Conservation (phyloP, 179 eudicot species). For the Heliamphora pulchella region DNA sequence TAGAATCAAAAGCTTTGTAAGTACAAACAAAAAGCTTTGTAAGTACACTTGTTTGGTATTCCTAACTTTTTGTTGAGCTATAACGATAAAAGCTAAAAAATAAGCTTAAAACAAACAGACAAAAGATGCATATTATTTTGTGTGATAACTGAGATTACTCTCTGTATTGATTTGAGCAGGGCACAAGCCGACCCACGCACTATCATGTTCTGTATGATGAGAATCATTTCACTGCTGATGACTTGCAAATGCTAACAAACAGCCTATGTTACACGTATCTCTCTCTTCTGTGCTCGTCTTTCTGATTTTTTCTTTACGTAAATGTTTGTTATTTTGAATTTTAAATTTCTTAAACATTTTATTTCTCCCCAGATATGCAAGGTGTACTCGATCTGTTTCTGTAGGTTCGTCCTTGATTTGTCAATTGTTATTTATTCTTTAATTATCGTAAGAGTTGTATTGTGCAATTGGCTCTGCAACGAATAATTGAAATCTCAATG, state of each 20-base stretch:
- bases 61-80: too few species aligned
- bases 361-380: slow-evolving; percentile 36
- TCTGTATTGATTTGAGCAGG: slow-evolving; percentile 26
- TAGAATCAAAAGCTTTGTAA: too few species aligned
- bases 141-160: neutral
- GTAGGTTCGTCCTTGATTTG: slow-evolving; percentile 32
- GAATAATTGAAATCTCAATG: neutral
- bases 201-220: slow-evolving; percentile 69
- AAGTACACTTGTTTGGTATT: too few species aligned
- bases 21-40: too few species aligned
- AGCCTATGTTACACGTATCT: slow-evolving; percentile 65
- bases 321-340: neutral
- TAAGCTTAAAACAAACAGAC: too few species aligned
- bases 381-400: slow-evolving; percentile 64
- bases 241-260: slow-evolving; percentile 49
- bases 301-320: neutral
- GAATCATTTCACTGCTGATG: slow-evolving; percentile 52
- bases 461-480: neutral
- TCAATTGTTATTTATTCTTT: neutral
- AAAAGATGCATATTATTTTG: too few species aligned
- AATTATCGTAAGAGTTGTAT: neutral
- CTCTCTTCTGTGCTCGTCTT: neutral
- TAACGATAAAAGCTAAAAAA: too few species aligned
- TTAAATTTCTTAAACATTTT: neutral
- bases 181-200: slow-evolving; percentile 67